Conservation (phyloP, 495 filamentous ascomycete genomes). For the Sabuloglossum arenarium region DNA sequence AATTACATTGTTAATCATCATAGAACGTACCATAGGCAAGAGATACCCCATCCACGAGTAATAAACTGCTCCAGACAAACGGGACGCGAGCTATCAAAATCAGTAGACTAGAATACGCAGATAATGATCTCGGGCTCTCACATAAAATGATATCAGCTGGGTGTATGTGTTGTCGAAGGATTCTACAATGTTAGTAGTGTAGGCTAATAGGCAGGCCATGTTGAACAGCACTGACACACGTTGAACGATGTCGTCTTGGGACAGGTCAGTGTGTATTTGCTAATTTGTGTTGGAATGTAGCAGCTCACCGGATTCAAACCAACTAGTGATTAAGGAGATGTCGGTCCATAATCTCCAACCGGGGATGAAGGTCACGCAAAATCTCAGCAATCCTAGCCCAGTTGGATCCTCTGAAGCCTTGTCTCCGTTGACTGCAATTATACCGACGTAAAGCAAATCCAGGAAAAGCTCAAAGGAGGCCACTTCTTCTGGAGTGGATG, state of each 20-base stretch:
- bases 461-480: constrained; percentile 38
- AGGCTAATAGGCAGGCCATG: constrained; percentile 32
- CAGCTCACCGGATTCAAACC: constrained; percentile 26
- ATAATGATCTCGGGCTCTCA: neutral
- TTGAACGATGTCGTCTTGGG: constrained; percentile 30
- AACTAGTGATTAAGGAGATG: constrained; percentile 26
- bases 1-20: constrained; percentile 26
- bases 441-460: constrained; percentile 31
- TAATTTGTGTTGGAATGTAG: neutral
- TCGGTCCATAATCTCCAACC: constrained; percentile 40
- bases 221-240: constrained; percentile 30
- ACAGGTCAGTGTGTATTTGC: neutral
- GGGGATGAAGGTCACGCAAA: constrained; percentile 33
- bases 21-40: constrained; percentile 30
- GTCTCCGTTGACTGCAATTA: constrained; percentile 38
- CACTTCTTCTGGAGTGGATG: constrained; percentile 27
- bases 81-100: constrained; percentile 21
- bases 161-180: constrained; percentile 27
- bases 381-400: constrained; percentile 25
- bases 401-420: constrained; percentile 28
- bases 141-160: constrained; percentile 31
- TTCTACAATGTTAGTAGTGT: constrained; percentile 34
- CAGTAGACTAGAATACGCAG: neutral
- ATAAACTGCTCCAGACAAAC: constrained; percentile 27
- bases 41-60: constrained; percentile 21